These are phyloP conservation scores for Candida boleticola DNA, from an alignment of 805 yeast genomes.

Conservation along the genomic window DNA sequence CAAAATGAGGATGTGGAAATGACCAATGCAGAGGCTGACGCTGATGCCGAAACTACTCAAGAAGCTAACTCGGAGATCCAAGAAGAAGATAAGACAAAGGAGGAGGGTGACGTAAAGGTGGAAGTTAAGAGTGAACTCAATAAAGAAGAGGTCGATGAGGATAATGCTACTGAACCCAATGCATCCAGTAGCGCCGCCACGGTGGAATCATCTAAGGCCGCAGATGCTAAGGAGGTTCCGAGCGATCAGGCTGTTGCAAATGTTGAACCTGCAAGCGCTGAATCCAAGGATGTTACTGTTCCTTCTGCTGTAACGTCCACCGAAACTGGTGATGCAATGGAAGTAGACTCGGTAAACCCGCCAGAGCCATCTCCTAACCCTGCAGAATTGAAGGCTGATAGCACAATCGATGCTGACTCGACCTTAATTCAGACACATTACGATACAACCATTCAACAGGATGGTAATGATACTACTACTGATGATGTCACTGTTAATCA, in stretches of 20 bases:
- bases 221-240: not conserved
- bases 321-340: slow-evolving; percentile 3
- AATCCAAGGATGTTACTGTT: not conserved
- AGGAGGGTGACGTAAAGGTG: slow-evolving; percentile 4
- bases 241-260: not conserved
- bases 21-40: slow-evolving; percentile 7
- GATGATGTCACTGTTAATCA: slow-evolving; percentile 36
- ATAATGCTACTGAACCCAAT: slow-evolving; percentile 11
- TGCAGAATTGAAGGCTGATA: slow-evolving; percentile 19
- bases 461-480: slow-evolving; percentile 48
- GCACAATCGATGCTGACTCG: slow-evolving; percentile 45
- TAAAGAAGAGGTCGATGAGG: not conserved
- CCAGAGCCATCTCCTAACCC: slow-evolving; percentile 6
- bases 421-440: slow-evolving; percentile 45
- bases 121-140: slow-evolving; percentile 6
- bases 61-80: slow-evolving; percentile 9
- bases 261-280: not conserved
- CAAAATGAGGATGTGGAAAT: slow-evolving; percentile 15
- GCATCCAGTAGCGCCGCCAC: no score
- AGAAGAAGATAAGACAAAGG: slow-evolving; percentile 10
- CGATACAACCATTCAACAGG: slow-evolving; percentile 48
- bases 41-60: slow-evolving; percentile 8
- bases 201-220: slow-evolving; percentile 2
- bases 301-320: not conserved
- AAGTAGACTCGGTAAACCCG: slow-evolving; percentile 3